phyloP scores from a whole-genome alignment of 495 filamentous ascomycete species.

The Pseudoneurospora amorphoporcata region DNA sequence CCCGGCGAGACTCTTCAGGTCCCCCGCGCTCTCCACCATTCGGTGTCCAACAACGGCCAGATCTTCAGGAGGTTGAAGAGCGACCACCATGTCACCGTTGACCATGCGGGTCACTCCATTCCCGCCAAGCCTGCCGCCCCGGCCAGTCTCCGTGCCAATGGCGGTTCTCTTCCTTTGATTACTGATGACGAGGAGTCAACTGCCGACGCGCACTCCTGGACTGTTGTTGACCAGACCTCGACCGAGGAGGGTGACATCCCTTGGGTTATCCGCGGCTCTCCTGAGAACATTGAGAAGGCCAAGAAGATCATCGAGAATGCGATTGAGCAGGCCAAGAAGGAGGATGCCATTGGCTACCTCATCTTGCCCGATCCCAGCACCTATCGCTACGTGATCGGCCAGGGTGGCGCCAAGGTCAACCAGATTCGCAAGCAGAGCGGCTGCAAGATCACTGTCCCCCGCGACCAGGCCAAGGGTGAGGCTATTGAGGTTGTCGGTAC shows the following conservation, averaged over 20 bases:
- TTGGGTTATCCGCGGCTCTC: conserved; percentile 75
- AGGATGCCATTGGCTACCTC: conserved; percentile 71
- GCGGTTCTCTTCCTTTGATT: conserved; percentile 66
- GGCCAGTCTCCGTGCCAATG: conserved; percentile 36
- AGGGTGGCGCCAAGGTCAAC: conserved; percentile 83
- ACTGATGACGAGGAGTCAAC: conserved; percentile 63
- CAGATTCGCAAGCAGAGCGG: conserved; percentile 83
- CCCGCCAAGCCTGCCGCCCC: conserved; percentile 52
- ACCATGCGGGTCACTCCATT: conserved; percentile 69
- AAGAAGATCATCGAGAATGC: conserved; percentile 60
- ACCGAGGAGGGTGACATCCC: conserved; percentile 68
- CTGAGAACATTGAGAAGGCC: conserved; percentile 68
- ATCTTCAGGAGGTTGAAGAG: conserved; percentile 81
- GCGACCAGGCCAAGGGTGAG: conserved; percentile 63
- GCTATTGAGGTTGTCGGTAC: conserved; percentile 81
- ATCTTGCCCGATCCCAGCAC: conserved; percentile 80
- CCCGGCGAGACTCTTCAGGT: conserved; percentile 79
- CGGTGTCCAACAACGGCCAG: conserved; percentile 76
- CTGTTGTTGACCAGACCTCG: conserved; percentile 49
- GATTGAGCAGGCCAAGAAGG: conserved; percentile 59
- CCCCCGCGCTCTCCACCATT: conserved; percentile 70
- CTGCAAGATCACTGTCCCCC: conserved; percentile 84
- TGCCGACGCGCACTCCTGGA: conserved; percentile 66
- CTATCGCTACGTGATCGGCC: conserved; percentile 84
- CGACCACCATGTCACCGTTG: conserved; percentile 77